Evolutionary conservation across 441 rosid species (phyloP), one percentile per base, ranked within the genome.

Genomic region (Isatis lusitanica): DNA sequence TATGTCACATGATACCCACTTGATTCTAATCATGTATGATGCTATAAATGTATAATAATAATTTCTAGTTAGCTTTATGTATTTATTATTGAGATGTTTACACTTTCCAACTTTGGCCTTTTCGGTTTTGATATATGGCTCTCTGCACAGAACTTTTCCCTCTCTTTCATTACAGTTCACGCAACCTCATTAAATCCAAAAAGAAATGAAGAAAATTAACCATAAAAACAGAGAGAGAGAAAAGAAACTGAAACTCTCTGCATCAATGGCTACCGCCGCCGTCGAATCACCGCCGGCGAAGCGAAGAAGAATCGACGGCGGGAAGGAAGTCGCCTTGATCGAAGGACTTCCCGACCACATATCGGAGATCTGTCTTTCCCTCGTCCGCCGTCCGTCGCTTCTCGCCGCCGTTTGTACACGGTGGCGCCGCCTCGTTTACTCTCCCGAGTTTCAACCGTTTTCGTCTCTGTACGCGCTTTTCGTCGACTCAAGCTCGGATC

Each of bases 381-480:
- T 60, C 46, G 68, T 68, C 4, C 10, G 44, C 35, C 79, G 78
- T 31, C 84, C 89, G 24, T 33, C 80, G 36, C 40, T 84, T 26
- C 79, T 88, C 70, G 47, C 80, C 83, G 83, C 84, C 66, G 85
- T 88, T 5, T 83, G 84, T 72, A 79, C 58, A 71, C 68, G 86
- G 47, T 86, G 91, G 91, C 87, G 89, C 31, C 83, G 85, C 39
- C 79, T 86, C 24, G 77, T 84, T 12, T 86, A 83, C 80, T 83
- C 86, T 4, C 74, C 83, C 18, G 71, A 46, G 13, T 81, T 82
- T 64, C 83, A 85, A 61, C 80, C 89, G 15, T 85, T 80, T 73
- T 58, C 74, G 9, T 78, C 89, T 21, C 81, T 88, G 7, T 84
- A 82, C 46, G 82, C 80, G 18, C 78, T 85, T 13, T 73, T 83